A percentile compares a stretch with the other conserved stretches of the same genome.
These are phyloP conservation scores for Hygrocybe punicea DNA, from an alignment of 768 basidiomycete species.

Conservation along the genomic window DNA sequence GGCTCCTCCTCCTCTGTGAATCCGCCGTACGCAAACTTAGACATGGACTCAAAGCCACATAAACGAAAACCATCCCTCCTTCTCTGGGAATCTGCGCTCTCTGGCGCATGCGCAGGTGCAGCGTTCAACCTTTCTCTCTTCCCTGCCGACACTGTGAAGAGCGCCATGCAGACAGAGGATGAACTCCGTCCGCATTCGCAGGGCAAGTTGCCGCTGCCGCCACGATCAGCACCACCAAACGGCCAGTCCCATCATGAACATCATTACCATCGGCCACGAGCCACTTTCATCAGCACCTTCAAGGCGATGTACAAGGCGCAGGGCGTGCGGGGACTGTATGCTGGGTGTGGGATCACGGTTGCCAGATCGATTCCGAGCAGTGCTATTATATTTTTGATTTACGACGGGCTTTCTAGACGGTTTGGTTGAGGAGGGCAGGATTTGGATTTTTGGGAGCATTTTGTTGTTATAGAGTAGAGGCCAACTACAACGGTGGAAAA, in stretches of 20 bases:
- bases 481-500: no score
- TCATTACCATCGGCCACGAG: conserved; percentile 13
- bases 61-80: conserved; percentile 33
- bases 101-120: conserved; percentile 77
- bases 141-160: conserved; percentile 89
- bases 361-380: conserved; percentile 79
- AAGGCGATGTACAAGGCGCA: conserved; percentile 67
- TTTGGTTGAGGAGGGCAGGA: conserved; percentile 30
- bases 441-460: no score
- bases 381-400: conserved; percentile 87
- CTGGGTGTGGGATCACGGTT: conserved; percentile 86
- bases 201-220: background rate
- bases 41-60: conserved; percentile 3
- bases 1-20: conserved; percentile 11
- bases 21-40: conserved; percentile 7
- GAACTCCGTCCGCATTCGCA: conserved; percentile 54
- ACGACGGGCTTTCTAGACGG: conserved; percentile 60
- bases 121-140: conserved; percentile 79
- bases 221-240: no score
- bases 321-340: conserved; percentile 77
- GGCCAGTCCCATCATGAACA: no score
- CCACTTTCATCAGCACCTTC: conserved; percentile 57
- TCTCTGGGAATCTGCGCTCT: conserved; percentile 73
- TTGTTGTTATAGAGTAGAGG: no score
- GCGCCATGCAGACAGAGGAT: conserved; percentile 85